Percentiles rank a stretch among this genome's conserved stretches.
Conservation (phyloP, 768 basidiomycete genomes). For the Kwoniella sp. region DNA sequence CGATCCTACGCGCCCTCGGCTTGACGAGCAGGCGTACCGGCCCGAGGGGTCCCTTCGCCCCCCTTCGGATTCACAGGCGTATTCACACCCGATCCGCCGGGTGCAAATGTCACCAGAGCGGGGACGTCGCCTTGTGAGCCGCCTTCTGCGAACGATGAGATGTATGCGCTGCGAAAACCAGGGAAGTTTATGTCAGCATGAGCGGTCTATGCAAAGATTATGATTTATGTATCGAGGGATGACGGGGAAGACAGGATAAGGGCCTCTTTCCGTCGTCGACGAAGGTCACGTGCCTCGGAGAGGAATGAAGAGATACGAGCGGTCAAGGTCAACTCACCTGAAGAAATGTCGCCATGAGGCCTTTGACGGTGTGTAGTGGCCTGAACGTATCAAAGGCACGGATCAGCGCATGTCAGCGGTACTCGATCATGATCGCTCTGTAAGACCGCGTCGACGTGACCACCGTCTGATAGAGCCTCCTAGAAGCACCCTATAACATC, state of each 20-base stretch:
- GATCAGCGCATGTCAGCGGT: slow-evolving; percentile 20
- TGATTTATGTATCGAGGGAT: too few species aligned
- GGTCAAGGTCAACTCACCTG: slow-evolving; percentile 30
- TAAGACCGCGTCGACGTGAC: background rate
- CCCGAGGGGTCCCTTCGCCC: slow-evolving; percentile 10
- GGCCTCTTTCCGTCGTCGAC: too few species aligned
- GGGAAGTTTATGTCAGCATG: too few species aligned
- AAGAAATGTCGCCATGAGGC: slow-evolving; percentile 50
- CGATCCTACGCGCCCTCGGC: background rate
- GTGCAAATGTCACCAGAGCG: slow-evolving; percentile 40
- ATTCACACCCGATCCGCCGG: slow-evolving; percentile 33
- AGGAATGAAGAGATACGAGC: background rate
- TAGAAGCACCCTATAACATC: too few species aligned
- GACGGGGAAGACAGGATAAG: too few species aligned
- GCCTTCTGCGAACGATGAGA: slow-evolving; percentile 48
- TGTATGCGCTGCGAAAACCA: slow-evolving; percentile 43
- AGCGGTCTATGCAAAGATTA: too few species aligned
- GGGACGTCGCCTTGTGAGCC: slow-evolving; percentile 50
- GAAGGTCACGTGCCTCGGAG: too few species aligned
- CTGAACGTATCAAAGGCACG: too few species aligned
- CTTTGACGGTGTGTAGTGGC: slow-evolving; percentile 52
- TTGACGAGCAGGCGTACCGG: slow-evolving; percentile 8
- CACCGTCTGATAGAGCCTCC: too few species aligned
- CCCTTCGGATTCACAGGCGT: slow-evolving; percentile 33
- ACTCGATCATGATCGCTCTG: background rate